A percentile compares a stretch with the other conserved stretches of the same genome.
phyloP scores from a whole-genome alignment of 306 rosid species.

The Malus orientalis region DNA sequence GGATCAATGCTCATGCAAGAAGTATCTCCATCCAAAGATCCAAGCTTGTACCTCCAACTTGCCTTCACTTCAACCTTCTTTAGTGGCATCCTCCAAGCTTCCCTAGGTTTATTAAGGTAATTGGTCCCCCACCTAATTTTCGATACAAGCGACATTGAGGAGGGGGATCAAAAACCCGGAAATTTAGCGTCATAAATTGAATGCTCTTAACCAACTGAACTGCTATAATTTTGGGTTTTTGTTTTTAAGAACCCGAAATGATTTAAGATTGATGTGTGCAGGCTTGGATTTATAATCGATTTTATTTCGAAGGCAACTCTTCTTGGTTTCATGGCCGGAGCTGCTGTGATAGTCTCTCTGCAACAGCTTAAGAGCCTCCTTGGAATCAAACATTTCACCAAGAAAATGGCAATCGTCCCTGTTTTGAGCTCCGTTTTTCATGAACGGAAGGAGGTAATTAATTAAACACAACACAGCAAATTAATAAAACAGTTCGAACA shows the following conservation, averaged over 20 bases:
- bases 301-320: slow-evolving; percentile 85
- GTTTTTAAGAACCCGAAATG: not conserved
- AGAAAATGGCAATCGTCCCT: slow-evolving; percentile 64
- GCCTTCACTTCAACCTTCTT: slow-evolving; percentile 84
- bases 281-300: slow-evolving; percentile 91
- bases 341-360: slow-evolving; percentile 83
- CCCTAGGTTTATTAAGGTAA: slow-evolving; percentile 80
- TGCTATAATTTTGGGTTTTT: not conserved
- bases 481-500: not conserved
- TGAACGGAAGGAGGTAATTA: slow-evolving; percentile 51
- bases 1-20: slow-evolving; percentile 81
- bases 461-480: not conserved
- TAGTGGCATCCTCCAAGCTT: slow-evolving; percentile 84
- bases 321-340: slow-evolving; percentile 96
- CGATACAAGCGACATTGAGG: not conserved
- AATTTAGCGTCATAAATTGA: not conserved
- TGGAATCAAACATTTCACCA: slow-evolving; percentile 77
- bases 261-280: slow-evolving; percentile 15
- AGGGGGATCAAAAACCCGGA: not conserved
- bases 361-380: slow-evolving; percentile 88
- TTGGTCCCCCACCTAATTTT: not conserved
- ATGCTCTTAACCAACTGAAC: not conserved
- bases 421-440: slow-evolving; percentile 72
- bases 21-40: slow-evolving; percentile 66
- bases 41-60: slow-evolving; percentile 63